Base-by-base conservation (phyloP, 2,329 filamentous ascomycete species). In the Cercospora janseana region DNA sequence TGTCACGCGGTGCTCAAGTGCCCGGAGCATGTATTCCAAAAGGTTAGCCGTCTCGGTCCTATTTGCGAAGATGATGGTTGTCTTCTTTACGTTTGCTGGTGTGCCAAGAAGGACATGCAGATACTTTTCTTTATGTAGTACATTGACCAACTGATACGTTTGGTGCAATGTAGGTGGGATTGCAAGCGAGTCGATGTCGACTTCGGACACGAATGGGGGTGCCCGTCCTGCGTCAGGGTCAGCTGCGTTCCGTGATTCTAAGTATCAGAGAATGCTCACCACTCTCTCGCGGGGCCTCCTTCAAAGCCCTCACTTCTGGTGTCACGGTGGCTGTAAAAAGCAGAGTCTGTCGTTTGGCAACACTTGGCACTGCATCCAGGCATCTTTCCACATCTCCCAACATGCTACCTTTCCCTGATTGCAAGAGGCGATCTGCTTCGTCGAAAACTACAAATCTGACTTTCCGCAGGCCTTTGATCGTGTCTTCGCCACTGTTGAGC, bases 311-410 rank as follows among this genome's bases (percentile, higher is more conserved):
- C 3, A 98, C 90, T 73, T 97, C 92, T 2, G 88, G 83, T 0
- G 93, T 97, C 34, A 98, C 84, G 1, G 93, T 98, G 12, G 93
- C 93, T 6, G 93, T 98, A 73, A 98, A 98, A 2, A 98, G 80
- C 12, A 95, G 81, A 0, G 92, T 98, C 69, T 98, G 91, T n/a
- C 93, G 81, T 64, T 88, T 77, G 1, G 79, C 34, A 4, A 88
- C 80, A 0, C 87, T 83, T 0, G 93, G 93, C 0, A 98, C 78
- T 2, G 85, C 84, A 2, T 82, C 84, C 3, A 98, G 77, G 64
- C 91, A 96, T 54, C 89, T 88, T 66, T 94, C 88, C 1, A 98
- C 83, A 63, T 96, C 93, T 4, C 88, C 86, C n/a, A 96, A 77
- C 91, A 96, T 96, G 70, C 85, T 91, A 20, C 91, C 92, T 13